These are phyloP conservation scores for Suhomyces guaymorum DNA, from an alignment of 1,139 yeast genomes.

Conservation along the genomic window DNA sequence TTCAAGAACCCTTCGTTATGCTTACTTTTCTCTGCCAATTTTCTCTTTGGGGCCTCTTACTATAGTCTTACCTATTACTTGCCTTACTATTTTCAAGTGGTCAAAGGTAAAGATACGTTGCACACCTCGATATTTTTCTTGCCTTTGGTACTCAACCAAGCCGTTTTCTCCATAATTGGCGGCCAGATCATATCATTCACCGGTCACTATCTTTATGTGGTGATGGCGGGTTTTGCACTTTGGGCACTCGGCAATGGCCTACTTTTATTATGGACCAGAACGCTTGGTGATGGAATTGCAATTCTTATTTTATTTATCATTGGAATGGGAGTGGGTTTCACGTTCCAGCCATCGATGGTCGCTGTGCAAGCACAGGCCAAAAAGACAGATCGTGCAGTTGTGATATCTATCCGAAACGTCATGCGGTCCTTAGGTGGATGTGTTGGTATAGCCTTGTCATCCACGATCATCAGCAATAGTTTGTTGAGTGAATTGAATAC, in stretches of 20 bases:
- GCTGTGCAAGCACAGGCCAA: conserved; percentile 56
- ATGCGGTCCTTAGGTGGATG: conserved; percentile 58
- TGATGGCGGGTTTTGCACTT: conserved; percentile 41
- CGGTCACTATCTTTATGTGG: conserved; percentile 46
- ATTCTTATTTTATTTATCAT: conserved; percentile 39
- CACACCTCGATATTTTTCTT: conserved; percentile 42
- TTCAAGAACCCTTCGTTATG: conserved; percentile 43
- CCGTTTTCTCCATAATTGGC: conserved; percentile 39
- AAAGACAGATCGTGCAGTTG: conserved; percentile 55
- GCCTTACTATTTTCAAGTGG: conserved; percentile 54
- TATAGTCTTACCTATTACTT: conserved; percentile 46
- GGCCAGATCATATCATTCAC: conserved; percentile 46
- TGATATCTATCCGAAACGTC: conserved; percentile 55
- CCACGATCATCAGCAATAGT: conserved; percentile 44
- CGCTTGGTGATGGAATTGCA: conserved; percentile 33
- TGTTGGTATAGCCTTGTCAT: conserved; percentile 48
- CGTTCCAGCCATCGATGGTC: conserved; percentile 58
- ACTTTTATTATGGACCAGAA: conserved; percentile 34
- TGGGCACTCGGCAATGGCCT: conserved; percentile 48
- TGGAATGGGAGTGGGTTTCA: conserved; percentile 54
- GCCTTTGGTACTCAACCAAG: conserved; percentile 46
- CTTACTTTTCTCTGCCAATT: conserved; percentile 42
- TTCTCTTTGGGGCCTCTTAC: conserved; percentile 52
- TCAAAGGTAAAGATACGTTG: conserved; percentile 41
- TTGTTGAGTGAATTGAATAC: conserved; percentile 27